Conservation (phyloP, 1,284 basidiomycete genomes). For the Apiotrichum akiyoshidainum region DNA sequence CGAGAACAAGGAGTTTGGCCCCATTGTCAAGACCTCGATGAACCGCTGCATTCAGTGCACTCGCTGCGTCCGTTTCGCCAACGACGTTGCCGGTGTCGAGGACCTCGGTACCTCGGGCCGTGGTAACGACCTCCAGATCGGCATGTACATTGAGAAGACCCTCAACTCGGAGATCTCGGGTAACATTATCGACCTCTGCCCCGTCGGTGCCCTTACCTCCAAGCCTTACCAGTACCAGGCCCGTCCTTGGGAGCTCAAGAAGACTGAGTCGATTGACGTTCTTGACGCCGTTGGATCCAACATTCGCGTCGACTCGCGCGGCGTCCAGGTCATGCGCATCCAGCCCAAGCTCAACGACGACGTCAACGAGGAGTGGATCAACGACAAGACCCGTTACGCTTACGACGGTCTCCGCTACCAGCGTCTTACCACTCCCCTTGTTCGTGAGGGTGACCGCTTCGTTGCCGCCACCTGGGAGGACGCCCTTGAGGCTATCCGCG, state of each 20-base stretch:
- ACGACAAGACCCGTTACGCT: constrained; percentile 96
- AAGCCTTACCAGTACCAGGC: constrained; percentile 98
- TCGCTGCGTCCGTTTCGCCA: constrained; percentile 96
- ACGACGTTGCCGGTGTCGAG: constrained; percentile 97
- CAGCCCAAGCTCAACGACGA: constrained; percentile 96
- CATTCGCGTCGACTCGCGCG: constrained; percentile 93
- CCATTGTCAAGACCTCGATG: constrained; percentile 98
- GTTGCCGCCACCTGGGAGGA: constrained; percentile 90
- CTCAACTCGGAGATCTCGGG: constrained; percentile 98
- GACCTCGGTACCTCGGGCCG: constrained; percentile 95
- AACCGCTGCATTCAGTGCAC: constrained; percentile 99
- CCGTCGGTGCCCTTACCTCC: constrained; percentile 92
- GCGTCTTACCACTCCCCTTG: constrained; percentile 84
- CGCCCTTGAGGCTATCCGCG: constrained; percentile 73
- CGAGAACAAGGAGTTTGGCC: constrained; percentile 97
- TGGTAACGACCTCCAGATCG: constrained; percentile 98
- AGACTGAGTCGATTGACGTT: constrained; percentile 96
- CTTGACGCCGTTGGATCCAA: constrained; percentile 97
- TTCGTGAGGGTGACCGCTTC: constrained; percentile 90
- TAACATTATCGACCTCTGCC: constrained; percentile 94
- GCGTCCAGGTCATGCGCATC: constrained; percentile 94
- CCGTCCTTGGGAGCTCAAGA: constrained; percentile 97
- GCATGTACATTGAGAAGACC: constrained; percentile 96
- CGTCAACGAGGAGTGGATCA: constrained; percentile 99
- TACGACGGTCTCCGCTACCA: constrained; percentile 96